These are phyloP conservation scores for Paracorniculantispora psalliotae DNA, from an alignment of 2,329 filamentous ascomycete genomes.

Conservation along the genomic window DNA sequence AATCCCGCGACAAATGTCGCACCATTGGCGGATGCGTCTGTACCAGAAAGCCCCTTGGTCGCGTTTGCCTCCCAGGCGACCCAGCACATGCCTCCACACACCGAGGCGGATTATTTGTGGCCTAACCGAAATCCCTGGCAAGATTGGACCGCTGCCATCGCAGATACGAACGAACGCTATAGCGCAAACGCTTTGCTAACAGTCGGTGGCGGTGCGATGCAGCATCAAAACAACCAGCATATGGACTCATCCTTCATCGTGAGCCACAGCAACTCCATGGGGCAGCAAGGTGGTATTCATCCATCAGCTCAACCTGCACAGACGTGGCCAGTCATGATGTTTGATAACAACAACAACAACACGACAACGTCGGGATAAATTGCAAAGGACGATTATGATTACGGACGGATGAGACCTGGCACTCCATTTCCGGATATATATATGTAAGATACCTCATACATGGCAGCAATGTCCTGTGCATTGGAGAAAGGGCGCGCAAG, in stretches of 20 bases:
- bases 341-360: conserved; percentile 9
- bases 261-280: neutral
- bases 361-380: conserved; percentile 1
- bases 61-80: conserved; percentile 36
- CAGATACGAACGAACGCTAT: conserved; percentile 45
- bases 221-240: neutral
- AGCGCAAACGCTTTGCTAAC: conserved; percentile 45
- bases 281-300: conserved; percentile 1
- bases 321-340: conserved; percentile 12
- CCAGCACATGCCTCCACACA: conserved; percentile 28
- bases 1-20: conserved; percentile 18
- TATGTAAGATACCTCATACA: neutral
- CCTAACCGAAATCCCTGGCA: conserved; percentile 43
- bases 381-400: neutral
- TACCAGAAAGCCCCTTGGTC: conserved; percentile 33
- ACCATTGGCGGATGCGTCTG: conserved; percentile 19
- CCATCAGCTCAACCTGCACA: neutral
- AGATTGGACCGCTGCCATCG: conserved; percentile 50
- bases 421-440: neutral
- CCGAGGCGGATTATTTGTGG: conserved; percentile 29
- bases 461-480: neutral
- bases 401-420: neutral
- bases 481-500: neutral
- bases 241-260: conserved; percentile 9
- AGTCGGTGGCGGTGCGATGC: conserved; percentile 31